Percentiles rank a stretch among this genome's conserved stretches.
Conservation (phyloP, 2,329 filamentous ascomycete genomes). For the Trichoderma harzianum region DNA sequence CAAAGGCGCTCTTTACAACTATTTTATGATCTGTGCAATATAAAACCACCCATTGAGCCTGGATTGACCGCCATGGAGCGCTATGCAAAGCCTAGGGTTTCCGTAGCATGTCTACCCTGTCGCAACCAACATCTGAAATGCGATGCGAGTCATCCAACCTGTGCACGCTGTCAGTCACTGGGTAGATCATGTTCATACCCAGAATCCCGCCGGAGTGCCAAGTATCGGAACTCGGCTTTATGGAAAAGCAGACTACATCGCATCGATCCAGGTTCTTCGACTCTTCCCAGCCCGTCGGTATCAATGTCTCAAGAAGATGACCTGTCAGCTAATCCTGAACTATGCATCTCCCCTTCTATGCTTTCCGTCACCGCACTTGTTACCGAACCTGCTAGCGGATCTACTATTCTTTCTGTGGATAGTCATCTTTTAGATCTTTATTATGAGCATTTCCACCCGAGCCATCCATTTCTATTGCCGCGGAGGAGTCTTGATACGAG, state of each 20-base stretch:
- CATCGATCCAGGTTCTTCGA: background rate
- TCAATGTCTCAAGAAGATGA: background rate
- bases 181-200: background rate
- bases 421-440: background rate
- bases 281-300: background rate
- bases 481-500: background rate
- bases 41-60: background rate
- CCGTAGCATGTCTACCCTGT: background rate
- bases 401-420: background rate
- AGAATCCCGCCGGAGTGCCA: background rate
- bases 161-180: background rate
- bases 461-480: background rate
- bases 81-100: background rate
- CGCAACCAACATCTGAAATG: background rate
- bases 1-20: background rate
- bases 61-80: background rate
- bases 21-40: background rate
- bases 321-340: background rate
- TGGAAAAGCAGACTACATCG: background rate
- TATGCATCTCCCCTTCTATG: background rate
- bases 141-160: background rate
- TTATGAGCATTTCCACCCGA: background rate
- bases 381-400: background rate
- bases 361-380: background rate
- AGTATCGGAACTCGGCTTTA: background rate